Conservation (phyloP, 2,329 filamentous ascomycete genomes). For the Arthrobotrys entomopaga region DNA sequence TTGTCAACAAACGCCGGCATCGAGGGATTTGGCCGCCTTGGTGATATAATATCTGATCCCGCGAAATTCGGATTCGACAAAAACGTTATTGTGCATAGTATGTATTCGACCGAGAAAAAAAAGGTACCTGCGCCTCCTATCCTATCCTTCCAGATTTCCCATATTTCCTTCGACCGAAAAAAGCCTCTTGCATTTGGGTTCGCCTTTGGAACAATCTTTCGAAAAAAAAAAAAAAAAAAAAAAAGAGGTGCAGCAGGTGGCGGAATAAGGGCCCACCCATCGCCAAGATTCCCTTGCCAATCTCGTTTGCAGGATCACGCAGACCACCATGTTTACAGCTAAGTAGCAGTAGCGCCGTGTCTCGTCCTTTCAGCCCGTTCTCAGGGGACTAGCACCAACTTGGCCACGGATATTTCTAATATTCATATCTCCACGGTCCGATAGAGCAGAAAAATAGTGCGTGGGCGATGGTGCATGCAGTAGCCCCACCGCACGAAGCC, state of each 20-base stretch:
- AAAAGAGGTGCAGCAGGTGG: conserved; percentile 10
- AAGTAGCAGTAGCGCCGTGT: conserved; percentile 32
- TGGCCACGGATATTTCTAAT: conserved; percentile 50
- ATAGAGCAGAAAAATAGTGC: conserved; percentile 5
- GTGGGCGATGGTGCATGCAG: conserved; percentile 23
- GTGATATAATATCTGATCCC: conserved; percentile 25
- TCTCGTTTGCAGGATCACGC: conserved; percentile 50
- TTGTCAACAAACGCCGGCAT: conserved; percentile 21
- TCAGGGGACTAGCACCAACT: conserved; percentile 38
- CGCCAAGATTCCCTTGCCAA: conserved; percentile 34
- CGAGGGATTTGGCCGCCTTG: conserved; percentile 35
- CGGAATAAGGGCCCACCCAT: conserved; percentile 31
- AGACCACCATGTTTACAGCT: conserved; percentile 10
- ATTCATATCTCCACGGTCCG: conserved; percentile 38
- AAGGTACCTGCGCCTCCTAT: conserved; percentile 14
- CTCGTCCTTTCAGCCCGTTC: conserved; percentile 25
- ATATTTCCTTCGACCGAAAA: not conserved
- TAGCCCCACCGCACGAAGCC: conserved; percentile 34
- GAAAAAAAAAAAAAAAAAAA: too few species aligned
- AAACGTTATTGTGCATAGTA: too few species aligned
- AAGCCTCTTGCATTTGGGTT: not conserved
- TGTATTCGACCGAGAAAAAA: not conserved
- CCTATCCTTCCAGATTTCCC: conserved; percentile 10
- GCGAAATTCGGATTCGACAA: not conserved
- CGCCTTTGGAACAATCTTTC: not conserved